These are phyloP conservation scores for Wickerhamiella azymoides DNA, from an alignment of 805 yeast genomes.

Conservation along the genomic window DNA sequence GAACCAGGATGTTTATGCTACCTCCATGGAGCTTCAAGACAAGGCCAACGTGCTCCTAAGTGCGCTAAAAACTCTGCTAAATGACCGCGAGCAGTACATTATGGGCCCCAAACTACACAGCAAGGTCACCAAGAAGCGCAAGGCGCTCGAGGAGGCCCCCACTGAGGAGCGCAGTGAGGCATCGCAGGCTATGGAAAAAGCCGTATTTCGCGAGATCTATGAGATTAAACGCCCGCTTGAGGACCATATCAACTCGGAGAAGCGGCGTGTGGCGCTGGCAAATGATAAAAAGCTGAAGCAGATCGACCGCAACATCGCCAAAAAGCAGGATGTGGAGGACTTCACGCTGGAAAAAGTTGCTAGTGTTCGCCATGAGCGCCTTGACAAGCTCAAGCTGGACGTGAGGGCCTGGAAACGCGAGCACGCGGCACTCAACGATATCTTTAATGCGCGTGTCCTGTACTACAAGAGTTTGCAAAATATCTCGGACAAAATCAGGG, in stretches of 20 bases:
- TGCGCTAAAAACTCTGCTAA: conserved; percentile 24
- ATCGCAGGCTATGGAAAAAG: not conserved
- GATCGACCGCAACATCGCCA: not conserved
- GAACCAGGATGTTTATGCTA: conserved; percentile 67
- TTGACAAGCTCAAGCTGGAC: conserved; percentile 31
- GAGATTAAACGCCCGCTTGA: not conserved
- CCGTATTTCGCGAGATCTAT: conserved; percentile 11
- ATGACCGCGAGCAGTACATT: conserved; percentile 31
- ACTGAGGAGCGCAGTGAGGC: conserved; percentile 1
- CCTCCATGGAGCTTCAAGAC: conserved; percentile 63
- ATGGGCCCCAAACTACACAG: conserved; percentile 22
- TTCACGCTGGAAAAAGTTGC: not conserved
- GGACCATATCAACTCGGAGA: not conserved
- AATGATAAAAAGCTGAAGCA: conserved; percentile 1
- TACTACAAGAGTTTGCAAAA: conserved; percentile 77
- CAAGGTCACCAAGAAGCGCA: not conserved
- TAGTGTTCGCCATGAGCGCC: not conserved
- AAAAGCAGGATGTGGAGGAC: not conserved
- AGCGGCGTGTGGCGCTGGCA: not conserved
- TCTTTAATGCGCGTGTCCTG: conserved; percentile 66
- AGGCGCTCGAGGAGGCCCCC: not conserved
- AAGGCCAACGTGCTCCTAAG: conserved; percentile 31
- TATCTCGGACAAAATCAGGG: conserved; percentile 67
- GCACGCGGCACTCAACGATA: conserved; percentile 38
- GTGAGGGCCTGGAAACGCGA: conserved; percentile 33